A percentile compares a stretch with the other conserved stretches of the same genome.
Conservation (phyloP, 768 basidiomycete genomes). For the Trametes cinnabarina region DNA sequence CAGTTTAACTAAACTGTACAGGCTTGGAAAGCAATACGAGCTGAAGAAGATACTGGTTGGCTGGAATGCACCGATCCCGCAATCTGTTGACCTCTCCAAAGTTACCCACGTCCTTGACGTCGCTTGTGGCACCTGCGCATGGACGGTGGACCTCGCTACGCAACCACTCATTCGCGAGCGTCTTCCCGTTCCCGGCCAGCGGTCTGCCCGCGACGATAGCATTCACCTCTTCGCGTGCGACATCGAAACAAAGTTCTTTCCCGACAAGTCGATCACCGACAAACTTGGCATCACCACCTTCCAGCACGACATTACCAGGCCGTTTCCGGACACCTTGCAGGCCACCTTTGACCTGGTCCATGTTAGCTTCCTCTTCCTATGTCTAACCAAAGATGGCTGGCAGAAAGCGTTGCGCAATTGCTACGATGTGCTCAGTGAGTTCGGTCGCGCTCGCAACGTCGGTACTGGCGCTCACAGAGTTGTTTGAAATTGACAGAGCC, state of each 20-base stretch:
- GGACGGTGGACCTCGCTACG: slow-evolving; percentile 17
- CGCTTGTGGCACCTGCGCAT: slow-evolving; percentile 20
- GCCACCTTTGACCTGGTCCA: slow-evolving; percentile 21
- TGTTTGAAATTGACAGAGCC: not conserved
- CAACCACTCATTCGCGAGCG: slow-evolving; percentile 1
- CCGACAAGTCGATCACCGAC: slow-evolving; percentile 1
- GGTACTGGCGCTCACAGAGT: not conserved
- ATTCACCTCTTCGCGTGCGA: slow-evolving; percentile 19
- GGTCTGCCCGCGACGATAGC: not conserved
- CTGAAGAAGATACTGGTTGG: slow-evolving; percentile 16
- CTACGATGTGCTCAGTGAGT: slow-evolving; percentile 13
- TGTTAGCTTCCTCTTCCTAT: slow-evolving; percentile 17
- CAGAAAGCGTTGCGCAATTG: slow-evolving; percentile 7
- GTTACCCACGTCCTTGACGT: slow-evolving; percentile 15
- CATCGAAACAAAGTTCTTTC: slow-evolving; percentile 15
- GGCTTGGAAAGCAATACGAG: slow-evolving; percentile 10
- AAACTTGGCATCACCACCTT: slow-evolving; percentile 15
- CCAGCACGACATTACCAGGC: slow-evolving; percentile 20
- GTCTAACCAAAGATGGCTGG: slow-evolving; percentile 18
- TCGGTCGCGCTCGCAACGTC: not conserved
- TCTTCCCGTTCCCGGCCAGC: not conserved
- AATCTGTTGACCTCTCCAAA: not conserved
- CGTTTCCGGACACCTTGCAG: slow-evolving; percentile 12
- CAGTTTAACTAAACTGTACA: no score
- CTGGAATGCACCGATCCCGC: slow-evolving; percentile 6